phyloP scores from a whole-genome alignment of 2,329 filamentous ascomycete genomes.

The Neodidymelliopsis sp. region DNA sequence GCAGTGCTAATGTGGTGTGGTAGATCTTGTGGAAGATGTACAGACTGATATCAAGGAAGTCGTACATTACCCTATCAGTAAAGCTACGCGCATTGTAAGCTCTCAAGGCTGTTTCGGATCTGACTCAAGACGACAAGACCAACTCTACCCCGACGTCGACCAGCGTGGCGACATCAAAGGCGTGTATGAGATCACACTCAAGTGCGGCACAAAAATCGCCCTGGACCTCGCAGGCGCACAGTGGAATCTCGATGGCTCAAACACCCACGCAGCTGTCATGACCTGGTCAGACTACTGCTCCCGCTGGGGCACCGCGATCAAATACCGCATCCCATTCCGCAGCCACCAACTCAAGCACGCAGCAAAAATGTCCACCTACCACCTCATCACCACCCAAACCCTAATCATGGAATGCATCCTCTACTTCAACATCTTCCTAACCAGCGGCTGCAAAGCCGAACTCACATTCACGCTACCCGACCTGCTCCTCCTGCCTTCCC shows the following conservation, averaged over 20 bases:
- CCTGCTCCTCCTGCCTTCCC: not conserved
- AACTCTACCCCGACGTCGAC: slow-evolving; percentile 17
- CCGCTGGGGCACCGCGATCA: slow-evolving; percentile 9
- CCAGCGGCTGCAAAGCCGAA: slow-evolving; percentile 5
- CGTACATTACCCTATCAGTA: slow-evolving; percentile 12
- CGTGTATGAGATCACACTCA: slow-evolving; percentile 26
- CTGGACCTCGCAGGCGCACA: slow-evolving; percentile 25
- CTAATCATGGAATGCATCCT: slow-evolving; percentile 13
- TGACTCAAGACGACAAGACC: slow-evolving; percentile 13
- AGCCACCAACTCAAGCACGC: slow-evolving; percentile 18
- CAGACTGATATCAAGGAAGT: slow-evolving; percentile 25
- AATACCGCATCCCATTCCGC: slow-evolving; percentile 21
- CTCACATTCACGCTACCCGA: slow-evolving; percentile 8
- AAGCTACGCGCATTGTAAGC: slow-evolving; percentile 8
- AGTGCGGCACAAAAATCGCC: slow-evolving; percentile 17
- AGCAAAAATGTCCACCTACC: slow-evolving; percentile 13
- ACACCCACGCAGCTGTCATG: slow-evolving; percentile 10
- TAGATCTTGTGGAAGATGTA: slow-evolving; percentile 23
- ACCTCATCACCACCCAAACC: slow-evolving; percentile 16
- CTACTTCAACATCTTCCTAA: slow-evolving; percentile 17
- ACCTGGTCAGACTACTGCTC: slow-evolving; percentile 19
- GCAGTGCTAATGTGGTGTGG: not conserved
- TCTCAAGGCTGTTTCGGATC: slow-evolving; percentile 10
- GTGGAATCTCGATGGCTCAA: slow-evolving; percentile 11
- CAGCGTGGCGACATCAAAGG: slow-evolving; percentile 14